Evolutionary conservation across 805 yeast genomes (phyloP), one percentile per base, ranked within the genome.

Genomic region (Yarrowia divulgata): DNA sequence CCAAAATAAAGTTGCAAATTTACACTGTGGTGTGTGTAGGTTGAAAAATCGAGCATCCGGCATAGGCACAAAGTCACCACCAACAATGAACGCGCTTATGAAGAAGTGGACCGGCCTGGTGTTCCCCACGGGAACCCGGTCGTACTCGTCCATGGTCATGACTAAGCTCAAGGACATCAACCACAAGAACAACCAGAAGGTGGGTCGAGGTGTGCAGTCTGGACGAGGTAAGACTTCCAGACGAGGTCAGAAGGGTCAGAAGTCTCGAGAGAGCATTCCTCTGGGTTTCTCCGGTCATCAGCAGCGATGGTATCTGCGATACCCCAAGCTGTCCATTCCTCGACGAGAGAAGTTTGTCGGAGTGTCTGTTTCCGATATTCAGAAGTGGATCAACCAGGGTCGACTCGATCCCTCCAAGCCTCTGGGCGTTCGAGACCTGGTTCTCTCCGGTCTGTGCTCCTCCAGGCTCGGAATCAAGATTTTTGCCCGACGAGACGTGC

Each of bases 271-370:
- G 46, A 86, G 88, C 50, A 94, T 94, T 39, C 94, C 93, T 69
- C 86, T 90, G 70, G 91, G 97, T 94, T 92, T 94, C 77, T 99
- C 95, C 83, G 99, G 99, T 87, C 98, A 99, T 78, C 99, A 95
- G 78, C 95, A 98, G 1, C 98, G 98, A 34, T 87, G 89, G 76
- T 87, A 87, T 79, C 85, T 90, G 79, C 81, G 90, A 73, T 88
- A 91, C 79, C 97, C 98, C 73, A 94, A 94, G 77, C 46, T 46
- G 46, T 8, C 67, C 7, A 46, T 62, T 16, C 67, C 67, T 19
- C 82, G 89, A 71, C 60, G 69, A 34, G 58, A 50, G 60, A 49
- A 52, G 60, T 64, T 64, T 32, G 69, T 50, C 13, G 58, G 60
- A 9, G 60, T 64, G n/a, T 50, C 58, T 39, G 58, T 64, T 23